Percentiles rank a stretch among this genome's conserved stretches.
phyloP scores from a whole-genome alignment of 2,329 filamentous ascomycete genomes.

The Scopulariopsis brevicaulis region DNA sequence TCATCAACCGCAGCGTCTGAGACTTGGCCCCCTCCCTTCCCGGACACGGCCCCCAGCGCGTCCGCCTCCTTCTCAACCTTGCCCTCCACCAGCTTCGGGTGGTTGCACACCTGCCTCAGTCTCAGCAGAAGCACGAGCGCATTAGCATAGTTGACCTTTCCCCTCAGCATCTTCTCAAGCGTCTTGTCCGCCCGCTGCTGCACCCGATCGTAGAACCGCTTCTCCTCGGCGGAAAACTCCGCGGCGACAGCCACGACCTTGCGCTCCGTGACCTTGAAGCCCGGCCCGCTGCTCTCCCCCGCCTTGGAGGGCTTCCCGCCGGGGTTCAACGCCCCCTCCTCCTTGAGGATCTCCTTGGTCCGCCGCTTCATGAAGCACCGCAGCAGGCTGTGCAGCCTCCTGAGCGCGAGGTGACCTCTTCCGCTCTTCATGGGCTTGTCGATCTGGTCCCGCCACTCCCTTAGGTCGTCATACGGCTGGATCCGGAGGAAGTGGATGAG shows the following conservation, averaged over 20 bases:
- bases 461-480: constrained; percentile 77
- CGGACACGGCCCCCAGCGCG: constrained; percentile 47
- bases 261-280: constrained; percentile 82
- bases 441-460: constrained; percentile 85
- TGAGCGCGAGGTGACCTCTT: constrained; percentile 79
- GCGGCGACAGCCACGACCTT: constrained; percentile 74
- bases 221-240: constrained; percentile 69
- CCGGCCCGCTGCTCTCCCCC: constrained; percentile 38
- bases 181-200: constrained; percentile 78
- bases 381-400: constrained; percentile 71
- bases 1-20: constrained; percentile 48
- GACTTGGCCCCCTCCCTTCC: constrained; percentile 31
- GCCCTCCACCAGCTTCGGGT: constrained; percentile 76
- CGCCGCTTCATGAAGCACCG: constrained; percentile 98
- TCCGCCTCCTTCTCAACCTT: constrained; percentile 85
- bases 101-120: constrained; percentile 87
- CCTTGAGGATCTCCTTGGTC: constrained; percentile 91
- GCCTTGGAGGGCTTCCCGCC: constrained; percentile 49
- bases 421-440: constrained; percentile 83
- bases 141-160: constrained; percentile 80
- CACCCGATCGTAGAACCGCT: constrained; percentile 74
- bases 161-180: constrained; percentile 79
- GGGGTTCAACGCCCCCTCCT: constrained; percentile 69
- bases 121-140: constrained; percentile 86
- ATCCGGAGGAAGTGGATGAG: constrained; percentile 88